phyloP scores from a whole-genome alignment of 1,284 basidiomycete species.

The Apiotrichum domesticum region DNA sequence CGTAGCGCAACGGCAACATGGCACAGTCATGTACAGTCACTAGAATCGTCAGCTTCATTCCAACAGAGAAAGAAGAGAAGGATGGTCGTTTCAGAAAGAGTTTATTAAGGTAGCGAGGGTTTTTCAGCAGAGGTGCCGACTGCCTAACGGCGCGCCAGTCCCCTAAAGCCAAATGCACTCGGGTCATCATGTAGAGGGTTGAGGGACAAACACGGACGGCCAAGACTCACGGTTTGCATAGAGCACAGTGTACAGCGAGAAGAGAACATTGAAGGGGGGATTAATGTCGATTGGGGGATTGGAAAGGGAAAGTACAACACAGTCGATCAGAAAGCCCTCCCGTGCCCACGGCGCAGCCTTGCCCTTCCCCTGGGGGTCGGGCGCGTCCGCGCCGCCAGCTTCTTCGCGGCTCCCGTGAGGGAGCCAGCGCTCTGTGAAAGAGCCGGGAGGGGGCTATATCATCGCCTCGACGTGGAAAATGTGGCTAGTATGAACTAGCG shows the following conservation, averaged over 20 bases:
- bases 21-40: too few species aligned
- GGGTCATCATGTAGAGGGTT: slow-evolving; percentile 33
- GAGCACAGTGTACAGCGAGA: not conserved
- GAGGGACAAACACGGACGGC: not conserved
- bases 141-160: slow-evolving; percentile 4
- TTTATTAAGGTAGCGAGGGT: slow-evolving; percentile 45
- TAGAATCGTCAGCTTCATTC: not conserved
- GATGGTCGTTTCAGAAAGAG: slow-evolving; percentile 24
- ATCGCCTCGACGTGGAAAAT: slow-evolving; percentile 48
- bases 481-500: slow-evolving; percentile 48
- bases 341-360: slow-evolving; percentile 32
- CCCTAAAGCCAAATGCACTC: slow-evolving; percentile 49
- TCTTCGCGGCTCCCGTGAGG: slow-evolving; percentile 35
- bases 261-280: slow-evolving; percentile 2
- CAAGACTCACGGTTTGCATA: not conserved
- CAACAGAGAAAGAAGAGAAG: slow-evolving; percentile 1
- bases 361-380: slow-evolving; percentile 23
- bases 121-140: slow-evolving; percentile 41
- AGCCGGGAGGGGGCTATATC: slow-evolving; percentile 43
- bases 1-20: too few species aligned
- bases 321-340: slow-evolving; percentile 48
- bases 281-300: too few species aligned
- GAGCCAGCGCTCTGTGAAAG: slow-evolving; percentile 44
- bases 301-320: not conserved
- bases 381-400: slow-evolving; percentile 37